Conservation (phyloP, 148 eudicot species). For the Drosera capensis region DNA sequence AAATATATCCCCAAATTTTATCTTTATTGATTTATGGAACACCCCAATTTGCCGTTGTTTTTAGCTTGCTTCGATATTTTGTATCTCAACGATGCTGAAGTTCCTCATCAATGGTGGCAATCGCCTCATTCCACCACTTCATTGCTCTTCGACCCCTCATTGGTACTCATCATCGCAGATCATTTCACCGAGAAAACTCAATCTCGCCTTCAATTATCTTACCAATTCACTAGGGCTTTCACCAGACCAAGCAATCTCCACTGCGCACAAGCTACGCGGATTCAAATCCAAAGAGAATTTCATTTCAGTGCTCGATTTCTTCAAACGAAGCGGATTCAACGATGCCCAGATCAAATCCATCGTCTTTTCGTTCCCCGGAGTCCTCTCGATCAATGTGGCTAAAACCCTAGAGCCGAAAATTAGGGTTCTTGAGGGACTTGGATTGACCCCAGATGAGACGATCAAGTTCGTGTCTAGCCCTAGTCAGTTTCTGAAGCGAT, state of each 20-base stretch:
- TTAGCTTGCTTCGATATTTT: no score
- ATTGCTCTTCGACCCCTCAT: no score
- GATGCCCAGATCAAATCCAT: conserved; percentile 17
- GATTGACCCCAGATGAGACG: conserved; percentile 16
- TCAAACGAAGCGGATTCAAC: conserved; percentile 11
- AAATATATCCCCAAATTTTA: no score
- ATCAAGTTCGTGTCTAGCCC: not conserved
- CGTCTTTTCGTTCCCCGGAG: conserved; percentile 8
- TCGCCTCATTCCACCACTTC: no score
- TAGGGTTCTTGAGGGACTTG: conserved; percentile 18
- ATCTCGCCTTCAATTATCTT: conserved; percentile 10
- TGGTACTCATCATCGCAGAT: no score
- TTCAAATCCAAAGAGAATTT: conserved; percentile 14
- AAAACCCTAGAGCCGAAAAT: conserved; percentile 32
- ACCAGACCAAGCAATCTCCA: conserved; percentile 13
- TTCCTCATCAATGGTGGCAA: no score
- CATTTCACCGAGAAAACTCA: not conserved
- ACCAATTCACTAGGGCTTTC: conserved; percentile 20
- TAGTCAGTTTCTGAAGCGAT: not conserved
- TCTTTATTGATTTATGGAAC: no score
- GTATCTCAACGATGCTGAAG: no score
- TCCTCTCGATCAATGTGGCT: conserved; percentile 14
- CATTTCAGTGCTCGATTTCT: conserved; percentile 13
- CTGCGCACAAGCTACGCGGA: conserved; percentile 14
- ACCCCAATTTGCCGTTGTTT: no score